Evolutionary conservation across 2,329 filamentous ascomycete genomes (phyloP), one percentile per base, ranked within the genome.

Genomic region (Cladosporium phlei): DNA sequence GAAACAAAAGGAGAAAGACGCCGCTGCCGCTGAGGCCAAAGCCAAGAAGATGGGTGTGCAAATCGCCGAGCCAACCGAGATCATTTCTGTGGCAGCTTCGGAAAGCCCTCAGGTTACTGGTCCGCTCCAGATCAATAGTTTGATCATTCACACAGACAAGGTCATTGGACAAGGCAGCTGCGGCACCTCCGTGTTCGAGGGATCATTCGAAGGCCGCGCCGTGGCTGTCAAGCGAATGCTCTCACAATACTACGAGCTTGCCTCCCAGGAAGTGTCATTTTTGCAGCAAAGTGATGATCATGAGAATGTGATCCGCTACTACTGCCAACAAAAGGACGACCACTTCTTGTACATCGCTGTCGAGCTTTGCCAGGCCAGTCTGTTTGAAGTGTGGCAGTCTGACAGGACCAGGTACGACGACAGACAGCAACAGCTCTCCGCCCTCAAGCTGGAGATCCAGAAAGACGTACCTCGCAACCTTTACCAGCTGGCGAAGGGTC

Each of bases 161-260:
- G 73, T 82, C 14, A 71, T 84, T 29, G 82, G 82, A 2, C 77
- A 88, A 49, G 93, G 93, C 46, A 97, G 91, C 65, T 95, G 96
- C 62, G 93, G 93, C n/a, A 98, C 93, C 0, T 82, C 94, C 44
- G 93, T 98, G 0, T 97, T 93, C 65, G 85, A 88, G 38, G 93
- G 93, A n/a, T 87, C 83, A 45, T 97, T 95, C 64, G 93, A 72
- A 64, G 89, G 89, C 19, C 84, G 90, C 40, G 85, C 90, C 34
- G 91, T 98, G 20, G 93, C 93, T 1, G 88, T 98, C 38, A 98
- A 98, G 73, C 82, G 93, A 25, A 95, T 98, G 88, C 75, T 97
- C 51, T 88, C 91, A 25, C 88, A 95, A 56, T 96, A 96, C 59
- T 96, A 90, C 63, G 91, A 95, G 54, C 87, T 98, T 56, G 93